phyloP scores from a whole-genome alignment of 176 grass and related monocot genomes.

The Chloris gayana region DNA sequence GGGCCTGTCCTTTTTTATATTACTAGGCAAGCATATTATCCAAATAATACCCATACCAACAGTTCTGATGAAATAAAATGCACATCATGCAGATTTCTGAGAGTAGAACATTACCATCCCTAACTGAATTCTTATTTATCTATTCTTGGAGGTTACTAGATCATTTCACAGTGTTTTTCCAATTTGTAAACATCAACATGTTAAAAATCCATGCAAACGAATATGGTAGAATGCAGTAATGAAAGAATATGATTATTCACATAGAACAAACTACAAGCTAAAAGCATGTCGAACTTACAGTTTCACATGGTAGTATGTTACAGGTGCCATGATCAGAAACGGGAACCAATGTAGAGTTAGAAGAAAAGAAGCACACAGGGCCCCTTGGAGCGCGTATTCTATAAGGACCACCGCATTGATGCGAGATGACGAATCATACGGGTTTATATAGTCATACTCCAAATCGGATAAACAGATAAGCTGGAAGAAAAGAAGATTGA shows the following conservation, averaged over 20 bases:
- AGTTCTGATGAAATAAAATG: not conserved
- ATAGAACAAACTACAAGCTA: conserved; percentile 15
- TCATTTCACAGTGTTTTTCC: conserved; percentile 3
- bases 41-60: not conserved
- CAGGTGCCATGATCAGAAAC: conserved; percentile 74
- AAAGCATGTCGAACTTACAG: conserved; percentile 60
- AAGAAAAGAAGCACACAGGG: conserved; percentile 69
- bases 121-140: no score
- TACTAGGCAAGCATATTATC: not conserved
- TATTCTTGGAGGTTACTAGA: not conserved
- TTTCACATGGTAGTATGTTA: conserved; percentile 91
- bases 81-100: not conserved
- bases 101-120: not conserved
- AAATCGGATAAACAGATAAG: conserved; percentile 88
- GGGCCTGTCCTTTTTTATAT: no score
- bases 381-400: conserved; percentile 72
- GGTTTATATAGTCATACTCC: conserved; percentile 98
- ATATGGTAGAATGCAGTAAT: not conserved
- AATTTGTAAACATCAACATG: not conserved
- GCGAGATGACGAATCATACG: conserved; percentile 82
- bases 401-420: conserved; percentile 82
- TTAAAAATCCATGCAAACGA: conserved; percentile 20
- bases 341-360: conserved; percentile 86
- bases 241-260: not conserved
- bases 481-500: conserved; percentile 52